These are phyloP conservation scores for Elsinoe ampelina DNA, from an alignment of 2,329 filamentous ascomycete genomes.

Conservation along the genomic window DNA sequence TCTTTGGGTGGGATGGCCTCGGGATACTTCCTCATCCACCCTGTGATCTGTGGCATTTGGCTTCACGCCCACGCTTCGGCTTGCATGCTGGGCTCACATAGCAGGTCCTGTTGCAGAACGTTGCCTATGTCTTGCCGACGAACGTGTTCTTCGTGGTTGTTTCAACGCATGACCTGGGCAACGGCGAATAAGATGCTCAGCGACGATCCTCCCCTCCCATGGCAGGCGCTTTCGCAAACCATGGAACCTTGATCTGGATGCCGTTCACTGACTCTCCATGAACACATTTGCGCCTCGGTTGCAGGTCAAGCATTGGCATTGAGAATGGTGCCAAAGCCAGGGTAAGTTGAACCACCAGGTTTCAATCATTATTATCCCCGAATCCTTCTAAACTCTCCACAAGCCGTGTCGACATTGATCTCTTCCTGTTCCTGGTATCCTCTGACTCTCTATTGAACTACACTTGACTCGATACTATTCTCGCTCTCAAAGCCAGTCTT, in stretches of 20 bases:
- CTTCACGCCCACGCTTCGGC: background rate
- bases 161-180: background rate
- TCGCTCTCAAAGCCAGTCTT: background rate
- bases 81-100: background rate
- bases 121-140: too few relatives aligned
- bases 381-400: conserved; percentile 7
- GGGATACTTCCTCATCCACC: background rate
- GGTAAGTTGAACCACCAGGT: background rate
- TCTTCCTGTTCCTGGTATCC: background rate
- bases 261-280: conserved; percentile 5
- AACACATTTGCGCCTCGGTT: conserved; percentile 9
- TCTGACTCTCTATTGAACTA: conserved; percentile 7
- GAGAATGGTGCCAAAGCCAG: background rate
- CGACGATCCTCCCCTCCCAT: background rate
- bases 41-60: background rate
- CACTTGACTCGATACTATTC: background rate
- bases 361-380: conserved; percentile 11
- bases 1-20: background rate
- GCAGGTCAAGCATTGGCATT: background rate
- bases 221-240: background rate
- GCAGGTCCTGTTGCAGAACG: background rate
- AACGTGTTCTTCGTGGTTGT: too few relatives aligned
- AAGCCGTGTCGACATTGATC: conserved; percentile 5
- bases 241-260: background rate
- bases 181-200: background rate